A percentile compares a stretch with the other conserved stretches of the same genome.
These are phyloP conservation scores for Schizothecium vesticola DNA, from an alignment of 495 filamentous ascomycete species.

Conservation along the genomic window DNA sequence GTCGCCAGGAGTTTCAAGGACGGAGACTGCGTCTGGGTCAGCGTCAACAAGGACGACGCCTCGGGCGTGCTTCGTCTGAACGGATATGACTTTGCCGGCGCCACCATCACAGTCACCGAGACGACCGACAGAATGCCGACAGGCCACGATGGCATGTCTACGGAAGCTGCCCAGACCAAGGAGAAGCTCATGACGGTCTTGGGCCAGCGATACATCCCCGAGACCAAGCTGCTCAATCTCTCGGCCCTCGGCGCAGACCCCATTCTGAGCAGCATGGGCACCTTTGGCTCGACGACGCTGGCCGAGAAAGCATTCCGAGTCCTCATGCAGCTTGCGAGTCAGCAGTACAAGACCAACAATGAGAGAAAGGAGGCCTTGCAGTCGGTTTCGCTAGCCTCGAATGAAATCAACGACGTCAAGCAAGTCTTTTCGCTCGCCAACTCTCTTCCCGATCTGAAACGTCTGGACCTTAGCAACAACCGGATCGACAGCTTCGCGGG, in stretches of 20 bases:
- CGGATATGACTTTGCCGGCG: constrained; percentile 59
- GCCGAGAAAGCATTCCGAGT: constrained; percentile 85
- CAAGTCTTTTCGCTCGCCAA: constrained; percentile 66
- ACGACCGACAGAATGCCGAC: constrained; percentile 26
- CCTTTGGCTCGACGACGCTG: constrained; percentile 65
- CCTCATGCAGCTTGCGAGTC: constrained; percentile 74
- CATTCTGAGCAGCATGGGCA: constrained; percentile 61
- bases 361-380: constrained; percentile 66
- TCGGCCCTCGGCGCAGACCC: constrained; percentile 66
- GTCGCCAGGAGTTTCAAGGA: constrained; percentile 63
- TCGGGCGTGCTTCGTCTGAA: constrained; percentile 57
- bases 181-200: constrained; percentile 52
- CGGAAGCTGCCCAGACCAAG: constrained; percentile 41
- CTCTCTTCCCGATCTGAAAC: constrained; percentile 75
- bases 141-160: constrained; percentile 21
- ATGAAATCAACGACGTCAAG: constrained; percentile 62
- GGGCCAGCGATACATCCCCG: constrained; percentile 62
- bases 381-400: constrained; percentile 72
- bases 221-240: constrained; percentile 71
- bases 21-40: constrained; percentile 64
- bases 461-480: constrained; percentile 80
- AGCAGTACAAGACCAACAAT: constrained; percentile 58
- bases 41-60: constrained; percentile 57
- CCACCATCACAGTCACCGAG: constrained; percentile 49
- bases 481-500: constrained; percentile 62